Conservation (phyloP, 1,284 basidiomycete species). For the Cryptococcus maquisensis region DNA sequence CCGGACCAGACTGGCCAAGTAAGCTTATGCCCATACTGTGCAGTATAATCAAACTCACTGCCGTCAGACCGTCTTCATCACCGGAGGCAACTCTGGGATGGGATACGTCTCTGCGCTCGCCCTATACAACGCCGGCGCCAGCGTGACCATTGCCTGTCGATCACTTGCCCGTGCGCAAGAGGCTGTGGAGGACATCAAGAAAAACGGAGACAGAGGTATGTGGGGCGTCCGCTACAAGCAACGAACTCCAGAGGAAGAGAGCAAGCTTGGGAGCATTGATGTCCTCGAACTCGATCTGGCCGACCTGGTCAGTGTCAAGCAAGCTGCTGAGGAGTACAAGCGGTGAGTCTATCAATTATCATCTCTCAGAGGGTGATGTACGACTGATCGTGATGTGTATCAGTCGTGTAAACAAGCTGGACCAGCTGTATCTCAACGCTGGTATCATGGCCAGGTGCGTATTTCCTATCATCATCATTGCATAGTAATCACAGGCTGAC, state of each 20-base stretch:
- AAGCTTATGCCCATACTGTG: neutral
- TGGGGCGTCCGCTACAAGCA: neutral
- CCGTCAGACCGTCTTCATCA: conserved; percentile 38
- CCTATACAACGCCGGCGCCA: conserved; percentile 57
- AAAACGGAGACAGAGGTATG: neutral
- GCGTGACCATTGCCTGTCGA: conserved; percentile 11
- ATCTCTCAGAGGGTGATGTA: no score
- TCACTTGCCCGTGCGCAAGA: neutral
- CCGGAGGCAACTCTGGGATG: conserved; percentile 39
- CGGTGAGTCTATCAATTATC: conserved; percentile 43
- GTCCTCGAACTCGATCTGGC: conserved; percentile 61
- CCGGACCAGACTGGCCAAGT: conserved; percentile 56
- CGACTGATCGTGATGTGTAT: neutral
- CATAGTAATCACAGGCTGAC: neutral
- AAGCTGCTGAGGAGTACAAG: conserved; percentile 55
- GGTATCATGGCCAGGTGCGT: conserved; percentile 55
- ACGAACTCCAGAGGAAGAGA: conserved; percentile 30
- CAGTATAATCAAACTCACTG: neutral
- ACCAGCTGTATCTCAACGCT: conserved; percentile 53
- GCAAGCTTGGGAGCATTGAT: conserved; percentile 52
- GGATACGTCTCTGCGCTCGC: conserved; percentile 41
- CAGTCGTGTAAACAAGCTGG: conserved; percentile 37
- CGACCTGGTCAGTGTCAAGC: conserved; percentile 56
- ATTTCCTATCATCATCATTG: neutral
- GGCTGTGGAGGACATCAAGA: neutral